phyloP scores from a whole-genome alignment of 345 rosid species.

The Eucalyptus erythrocorys region DNA sequence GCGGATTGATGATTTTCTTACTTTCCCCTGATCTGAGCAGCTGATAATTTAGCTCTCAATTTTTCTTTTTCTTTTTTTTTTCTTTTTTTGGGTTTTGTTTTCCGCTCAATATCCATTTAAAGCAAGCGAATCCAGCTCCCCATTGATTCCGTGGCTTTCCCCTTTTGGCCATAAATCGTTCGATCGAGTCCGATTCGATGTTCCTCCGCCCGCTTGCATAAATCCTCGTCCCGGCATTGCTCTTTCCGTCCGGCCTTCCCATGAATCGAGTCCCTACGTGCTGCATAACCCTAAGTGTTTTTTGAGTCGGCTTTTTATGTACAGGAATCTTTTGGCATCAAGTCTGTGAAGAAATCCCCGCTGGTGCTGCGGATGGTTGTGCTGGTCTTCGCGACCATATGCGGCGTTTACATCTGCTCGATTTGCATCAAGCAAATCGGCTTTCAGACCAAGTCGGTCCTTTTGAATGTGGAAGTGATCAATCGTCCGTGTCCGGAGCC shows the following conservation, averaged over 20 bases:
- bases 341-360: constrained; percentile 81
- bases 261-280: not conserved
- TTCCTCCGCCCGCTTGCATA: not conserved
- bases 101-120: not conserved
- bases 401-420: constrained; percentile 74
- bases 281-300: not conserved
- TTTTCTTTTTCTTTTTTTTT: too few species aligned
- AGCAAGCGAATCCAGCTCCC: not conserved
- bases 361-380: constrained; percentile 78
- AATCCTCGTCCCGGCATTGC: not conserved
- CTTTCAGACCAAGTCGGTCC: constrained; percentile 20
- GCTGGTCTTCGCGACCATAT: constrained; percentile 63
- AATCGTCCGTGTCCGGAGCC: constrained; percentile 70
- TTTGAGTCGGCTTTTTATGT: not conserved
- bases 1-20: not conserved
- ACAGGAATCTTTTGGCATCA: constrained; percentile 63
- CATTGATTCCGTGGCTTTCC: not conserved
- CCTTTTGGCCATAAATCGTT: not conserved
- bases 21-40: not conserved
- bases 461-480: constrained; percentile 39
- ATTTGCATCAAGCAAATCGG: constrained; percentile 81
- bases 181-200: not conserved
- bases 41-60: not conserved
- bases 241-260: not conserved
- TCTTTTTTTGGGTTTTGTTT: not conserved